Conservation (phyloP, 2,329 filamentous ascomycete genomes). For the Aureobasidium sp. region DNA sequence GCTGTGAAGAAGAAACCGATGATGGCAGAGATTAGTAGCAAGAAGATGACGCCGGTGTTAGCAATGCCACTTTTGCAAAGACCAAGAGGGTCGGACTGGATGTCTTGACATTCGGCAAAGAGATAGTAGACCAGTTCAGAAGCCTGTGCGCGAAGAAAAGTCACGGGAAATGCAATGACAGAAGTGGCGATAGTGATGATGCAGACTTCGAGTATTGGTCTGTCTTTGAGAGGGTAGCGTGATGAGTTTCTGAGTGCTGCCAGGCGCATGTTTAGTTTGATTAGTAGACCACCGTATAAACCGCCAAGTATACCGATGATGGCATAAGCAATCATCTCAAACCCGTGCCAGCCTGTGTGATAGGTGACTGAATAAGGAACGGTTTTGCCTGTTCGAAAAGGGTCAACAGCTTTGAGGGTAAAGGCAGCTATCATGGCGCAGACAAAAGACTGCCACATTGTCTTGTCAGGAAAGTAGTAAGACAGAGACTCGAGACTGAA, state of each 20-base stretch:
- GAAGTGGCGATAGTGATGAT: slow-evolving; percentile 76
- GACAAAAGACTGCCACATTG: slow-evolving; percentile 99
- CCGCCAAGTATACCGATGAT: slow-evolving; percentile 83
- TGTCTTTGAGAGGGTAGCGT: slow-evolving; percentile 53
- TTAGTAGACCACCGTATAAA: slow-evolving; percentile 91
- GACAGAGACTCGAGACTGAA: slow-evolving; percentile 97
- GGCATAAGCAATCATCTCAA: slow-evolving; percentile 84
- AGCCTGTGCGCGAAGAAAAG: slow-evolving; percentile 89
- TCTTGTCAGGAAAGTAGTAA: slow-evolving; percentile 98
- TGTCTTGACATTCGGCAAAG: slow-evolving; percentile 80
- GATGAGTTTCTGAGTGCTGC: slow-evolving; percentile 69
- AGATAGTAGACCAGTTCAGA: slow-evolving; percentile 87
- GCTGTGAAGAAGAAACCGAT: slow-evolving; percentile 80
- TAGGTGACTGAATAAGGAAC: slow-evolving; percentile 96
- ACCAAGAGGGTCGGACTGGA: slow-evolving; percentile 78
- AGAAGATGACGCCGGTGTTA: slow-evolving; percentile 71
- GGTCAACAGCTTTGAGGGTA: slow-evolving; percentile 84
- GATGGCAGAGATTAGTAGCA: slow-evolving; percentile 73
- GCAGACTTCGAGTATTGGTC: slow-evolving; percentile 72
- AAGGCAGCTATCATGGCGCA: slow-evolving; percentile 98
- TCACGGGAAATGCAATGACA: slow-evolving; percentile 88
- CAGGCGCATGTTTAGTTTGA: slow-evolving; percentile 85
- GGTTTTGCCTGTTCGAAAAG: slow-evolving; percentile 89
- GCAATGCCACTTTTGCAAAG: slow-evolving; percentile 83
- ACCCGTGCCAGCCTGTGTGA: slow-evolving; percentile 84